A percentile compares a stretch with the other conserved stretches of the same genome.
phyloP scores from a whole-genome alignment of 345 rosid genomes.

The Eucalyptus brandiana region DNA sequence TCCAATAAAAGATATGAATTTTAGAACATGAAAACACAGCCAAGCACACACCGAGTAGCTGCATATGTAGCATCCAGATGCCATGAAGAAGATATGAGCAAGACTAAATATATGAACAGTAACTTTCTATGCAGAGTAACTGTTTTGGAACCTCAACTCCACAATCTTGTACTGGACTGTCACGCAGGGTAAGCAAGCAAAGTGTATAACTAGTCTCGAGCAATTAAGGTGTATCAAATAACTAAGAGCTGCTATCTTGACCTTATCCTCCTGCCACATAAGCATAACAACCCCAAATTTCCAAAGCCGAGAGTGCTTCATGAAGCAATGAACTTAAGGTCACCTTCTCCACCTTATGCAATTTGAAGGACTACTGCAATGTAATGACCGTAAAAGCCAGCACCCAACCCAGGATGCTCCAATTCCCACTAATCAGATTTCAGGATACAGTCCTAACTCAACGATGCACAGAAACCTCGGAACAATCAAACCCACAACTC shows the following conservation, averaged over 20 bases:
- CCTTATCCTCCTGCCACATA: neutral
- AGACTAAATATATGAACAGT: neutral
- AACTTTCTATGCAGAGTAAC: neutral
- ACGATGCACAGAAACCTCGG: neutral
- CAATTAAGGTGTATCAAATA: neutral
- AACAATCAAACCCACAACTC: neutral
- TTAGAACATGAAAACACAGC: neutral
- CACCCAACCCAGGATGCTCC: neutral
- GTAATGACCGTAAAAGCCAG: neutral
- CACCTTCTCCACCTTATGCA: neutral
- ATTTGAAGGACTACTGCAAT: neutral
- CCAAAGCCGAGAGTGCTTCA: neutral
- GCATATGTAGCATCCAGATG: neutral
- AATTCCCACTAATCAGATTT: neutral
- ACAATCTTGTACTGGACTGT: neutral
- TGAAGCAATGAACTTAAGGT: neutral
- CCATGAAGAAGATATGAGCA: neutral
- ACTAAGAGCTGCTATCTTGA: neutral
- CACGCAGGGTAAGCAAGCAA: neutral
- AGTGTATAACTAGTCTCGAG: neutral
- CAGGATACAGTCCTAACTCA: neutral
- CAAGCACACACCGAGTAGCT: neutral
- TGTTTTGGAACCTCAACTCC: neutral
- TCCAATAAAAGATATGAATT: neutral
- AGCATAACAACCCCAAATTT: neutral